Evolutionary conservation across 441 rosid species (phyloP), one percentile per base, ranked within the genome.

Genomic region (Pelargonium cotyledonis): DNA sequence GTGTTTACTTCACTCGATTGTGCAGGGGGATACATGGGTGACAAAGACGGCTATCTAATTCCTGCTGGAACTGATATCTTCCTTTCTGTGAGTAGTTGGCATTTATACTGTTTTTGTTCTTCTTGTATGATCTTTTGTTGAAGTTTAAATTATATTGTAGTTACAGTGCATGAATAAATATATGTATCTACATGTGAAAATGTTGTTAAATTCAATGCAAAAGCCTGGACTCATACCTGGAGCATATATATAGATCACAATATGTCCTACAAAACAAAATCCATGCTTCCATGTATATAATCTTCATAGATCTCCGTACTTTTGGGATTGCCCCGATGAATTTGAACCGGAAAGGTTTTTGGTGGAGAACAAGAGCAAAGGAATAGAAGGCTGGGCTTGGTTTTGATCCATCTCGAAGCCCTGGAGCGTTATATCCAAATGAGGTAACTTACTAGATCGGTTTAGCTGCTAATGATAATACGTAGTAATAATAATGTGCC

Each of bases 31-130:
- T 83, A 85, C 77, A 80, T 72, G 47, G 98, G 98, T 65, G 88
- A 85, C 74, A 78, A 83, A 70, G 80, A 81, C 60, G 98, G 98
- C 51, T 88, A 89, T 76, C 31, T 61, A 67, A 84, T 93, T 65
- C 97, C 96, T 23, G 75, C 84, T 6, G 98, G 97, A 66, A 89
- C 98, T 19, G 98, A 93, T 80, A 82, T 93, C 72, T 93, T 93
- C 75, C 53, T 93, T 55, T 93, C 98, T 31, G 97, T 93, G 51
- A 85, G 95, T 81, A 38, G 21, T n/a, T 53, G 62, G 70, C 67
- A 41, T 57, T 71, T 21, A 1, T 4, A 29, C 35, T 14, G 9
- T 53, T 40, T 12, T 15, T 14, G 55, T 23, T 40, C n/a, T 64
- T 26, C 23, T 15, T 38, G 60, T 23, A 15, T 3, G 11, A 15